Base-by-base conservation (phyloP, 1,284 basidiomycete genomes). In the Sporisorium exsertum region DNA sequence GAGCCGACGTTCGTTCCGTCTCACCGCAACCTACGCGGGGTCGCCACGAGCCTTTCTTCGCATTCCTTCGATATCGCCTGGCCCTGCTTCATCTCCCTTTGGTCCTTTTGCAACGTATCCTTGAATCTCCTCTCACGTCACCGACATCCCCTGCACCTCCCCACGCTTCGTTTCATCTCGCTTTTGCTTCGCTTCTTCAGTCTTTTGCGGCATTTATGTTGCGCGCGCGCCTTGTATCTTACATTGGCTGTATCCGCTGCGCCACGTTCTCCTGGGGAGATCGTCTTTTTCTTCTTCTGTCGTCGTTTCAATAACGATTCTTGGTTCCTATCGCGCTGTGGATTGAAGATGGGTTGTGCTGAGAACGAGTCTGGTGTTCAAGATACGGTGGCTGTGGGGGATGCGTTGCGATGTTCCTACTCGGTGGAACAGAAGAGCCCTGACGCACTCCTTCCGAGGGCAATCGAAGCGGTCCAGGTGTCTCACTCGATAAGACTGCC, bases 231-330 rank as follows among this genome's bases (percentile, higher is more conserved):
- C 29, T 20, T 51, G 18, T 32, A 12, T 52, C 33, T 35, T 26
- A 18, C 35, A 42, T 24, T 54, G 37, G 33, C 33, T 35, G 33
- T 35, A 35, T 35, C 33, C 24, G 52, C 52, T 53, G 35, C 52
- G 52, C 52, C 35, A 53, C 52, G 52, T 42, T 40, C 52, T 42
- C 52, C 35, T 27, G 52, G 37, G 52, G 52, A 40, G 52, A 26
- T 40, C 37, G 35, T 53, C 12, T 24, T 42, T 40, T 27, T 40
- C n/a, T 53, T 53, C 15, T 46, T 46, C 9, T 46, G 24, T 46
- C 24, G 45, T 46, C 12, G 43, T 22, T 46, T 46, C 24, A 26
- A 6, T 18, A 40, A 40, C n/a, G 37, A 40, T 40, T 40, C 37
- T 15, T 46, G 33, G 15, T 35, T 35, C 3, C 33, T 8, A 12